phyloP scores from a whole-genome alignment of 202 grass and related monocot species.

The Bolboschoenoplectus hybrid region DNA sequence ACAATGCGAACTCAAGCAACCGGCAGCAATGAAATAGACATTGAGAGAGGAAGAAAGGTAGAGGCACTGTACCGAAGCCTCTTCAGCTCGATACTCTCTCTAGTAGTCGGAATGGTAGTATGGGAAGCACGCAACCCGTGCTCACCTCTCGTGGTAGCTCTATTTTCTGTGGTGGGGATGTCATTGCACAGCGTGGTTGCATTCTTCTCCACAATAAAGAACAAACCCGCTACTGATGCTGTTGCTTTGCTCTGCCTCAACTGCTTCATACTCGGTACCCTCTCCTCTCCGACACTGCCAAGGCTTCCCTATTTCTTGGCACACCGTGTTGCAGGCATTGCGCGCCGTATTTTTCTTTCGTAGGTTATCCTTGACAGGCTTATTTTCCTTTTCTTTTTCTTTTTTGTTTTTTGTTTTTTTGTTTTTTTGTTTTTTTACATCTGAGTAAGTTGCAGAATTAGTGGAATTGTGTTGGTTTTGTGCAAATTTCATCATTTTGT shows the following conservation, averaged over 20 bases:
- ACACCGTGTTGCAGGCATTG: constrained; percentile 22
- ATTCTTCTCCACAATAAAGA: constrained; percentile 41
- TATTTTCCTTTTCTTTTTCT: not conserved
- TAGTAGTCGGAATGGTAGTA: constrained; percentile 63
- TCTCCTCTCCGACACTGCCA: constrained; percentile 60
- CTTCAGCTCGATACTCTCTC: constrained; percentile 65
- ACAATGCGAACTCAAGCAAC: not conserved
- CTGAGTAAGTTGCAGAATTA: not conserved
- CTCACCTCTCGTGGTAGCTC: constrained; percentile 65
- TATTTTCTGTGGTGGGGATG: constrained; percentile 59
- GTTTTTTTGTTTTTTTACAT: not conserved
- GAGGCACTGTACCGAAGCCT: constrained; percentile 57
- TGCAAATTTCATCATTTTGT: not conserved
- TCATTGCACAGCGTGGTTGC: constrained; percentile 67
- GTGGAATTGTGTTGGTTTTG: constrained; percentile 1
- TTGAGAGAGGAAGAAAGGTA: not conserved
- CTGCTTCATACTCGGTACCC: constrained; percentile 78
- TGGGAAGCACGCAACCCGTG: constrained; percentile 62
- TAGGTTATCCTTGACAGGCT: not conserved
- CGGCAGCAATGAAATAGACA: not conserved
- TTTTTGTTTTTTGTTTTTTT: not conserved
- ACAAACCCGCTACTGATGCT: constrained; percentile 43
- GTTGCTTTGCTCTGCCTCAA: constrained; percentile 76
- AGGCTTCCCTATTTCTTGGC: constrained; percentile 37
- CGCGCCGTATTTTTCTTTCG: constrained; percentile 3